phyloP scores from a whole-genome alignment of 176 grass and related monocot species.

The Guadua angustifolia region DNA sequence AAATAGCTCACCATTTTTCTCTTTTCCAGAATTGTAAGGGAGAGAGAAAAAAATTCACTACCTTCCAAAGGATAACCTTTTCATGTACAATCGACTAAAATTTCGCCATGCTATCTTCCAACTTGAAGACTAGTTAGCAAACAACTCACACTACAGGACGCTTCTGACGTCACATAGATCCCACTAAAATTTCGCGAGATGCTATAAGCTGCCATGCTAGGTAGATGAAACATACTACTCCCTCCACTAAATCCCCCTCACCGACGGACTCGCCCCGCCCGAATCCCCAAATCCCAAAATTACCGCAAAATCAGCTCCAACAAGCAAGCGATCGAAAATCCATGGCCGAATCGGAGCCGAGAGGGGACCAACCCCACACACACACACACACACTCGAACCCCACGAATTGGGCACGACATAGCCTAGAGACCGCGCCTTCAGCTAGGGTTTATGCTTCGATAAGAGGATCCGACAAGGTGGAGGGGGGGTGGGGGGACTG shows the following conservation, averaged over 20 bases:
- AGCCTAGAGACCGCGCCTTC: slow-evolving; percentile 28
- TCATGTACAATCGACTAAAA: no score
- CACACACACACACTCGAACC: slow-evolving; percentile 1
- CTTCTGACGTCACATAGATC: not conserved
- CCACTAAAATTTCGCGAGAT: not conserved
- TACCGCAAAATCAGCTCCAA: slow-evolving; percentile 5
- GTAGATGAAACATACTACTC: not conserved
- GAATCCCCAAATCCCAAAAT: slow-evolving; percentile 24
- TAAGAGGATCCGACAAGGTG: slow-evolving; percentile 46
- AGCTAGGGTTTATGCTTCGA: slow-evolving; percentile 53
- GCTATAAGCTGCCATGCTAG: slow-evolving; percentile 1
- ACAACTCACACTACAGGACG: not conserved
- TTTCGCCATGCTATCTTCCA: no score
- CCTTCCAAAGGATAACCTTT: no score
- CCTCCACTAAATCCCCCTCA: not conserved
- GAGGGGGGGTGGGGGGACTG: slow-evolving; percentile 20
- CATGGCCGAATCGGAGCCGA: slow-evolving; percentile 1
- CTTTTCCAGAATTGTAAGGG: slow-evolving; percentile 4
- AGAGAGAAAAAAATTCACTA: not conserved
- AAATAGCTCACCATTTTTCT: not conserved
- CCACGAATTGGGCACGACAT: slow-evolving; percentile 24
- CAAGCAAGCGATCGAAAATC: slow-evolving; percentile 25
- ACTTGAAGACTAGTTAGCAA: not conserved
- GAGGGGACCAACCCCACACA: not conserved
- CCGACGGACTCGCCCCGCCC: not conserved